phyloP scores from a whole-genome alignment of 805 yeast species.

The Saturnispora sekii region DNA sequence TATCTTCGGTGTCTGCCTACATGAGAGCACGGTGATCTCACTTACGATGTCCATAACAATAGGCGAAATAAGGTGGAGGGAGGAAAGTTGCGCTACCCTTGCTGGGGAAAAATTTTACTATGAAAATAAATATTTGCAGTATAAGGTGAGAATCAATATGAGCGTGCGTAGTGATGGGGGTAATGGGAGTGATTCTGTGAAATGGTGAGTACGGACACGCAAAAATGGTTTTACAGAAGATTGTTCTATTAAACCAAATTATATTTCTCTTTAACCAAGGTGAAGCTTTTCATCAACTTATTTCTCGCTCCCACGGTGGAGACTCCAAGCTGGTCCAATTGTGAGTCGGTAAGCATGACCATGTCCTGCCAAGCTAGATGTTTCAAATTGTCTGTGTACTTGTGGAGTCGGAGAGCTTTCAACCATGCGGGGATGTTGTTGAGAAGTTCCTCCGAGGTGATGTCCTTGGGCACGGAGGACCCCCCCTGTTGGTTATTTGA shows the following conservation, averaged over 20 bases:
- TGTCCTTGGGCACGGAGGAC: conserved; percentile 32
- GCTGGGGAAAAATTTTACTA: no score
- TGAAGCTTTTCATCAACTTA: conserved; percentile 85
- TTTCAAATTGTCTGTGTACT: conserved; percentile 78
- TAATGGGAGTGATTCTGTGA: no score
- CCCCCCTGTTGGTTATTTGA: neutral
- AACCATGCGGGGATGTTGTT: conserved; percentile 88
- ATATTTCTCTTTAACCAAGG: conserved; percentile 54
- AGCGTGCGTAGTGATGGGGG: no score
- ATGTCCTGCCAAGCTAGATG: conserved; percentile 71
- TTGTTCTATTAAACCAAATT: neutral
- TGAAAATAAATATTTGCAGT: no score
- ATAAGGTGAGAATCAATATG: no score
- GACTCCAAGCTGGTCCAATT: conserved; percentile 73
- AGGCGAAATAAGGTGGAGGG: no score
- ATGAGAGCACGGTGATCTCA: neutral
- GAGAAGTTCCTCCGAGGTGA: conserved; percentile 46
- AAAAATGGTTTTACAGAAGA: no score
- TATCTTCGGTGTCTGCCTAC: neutral
- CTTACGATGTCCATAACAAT: no score
- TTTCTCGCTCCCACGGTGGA: conserved; percentile 93
- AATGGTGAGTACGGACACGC: no score
- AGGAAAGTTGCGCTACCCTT: no score
- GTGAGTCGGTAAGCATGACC: conserved; percentile 57
- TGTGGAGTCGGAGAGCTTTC: conserved; percentile 80